phyloP scores from a whole-genome alignment of 305 asterid genomes.

The Rubia occidens region DNA sequence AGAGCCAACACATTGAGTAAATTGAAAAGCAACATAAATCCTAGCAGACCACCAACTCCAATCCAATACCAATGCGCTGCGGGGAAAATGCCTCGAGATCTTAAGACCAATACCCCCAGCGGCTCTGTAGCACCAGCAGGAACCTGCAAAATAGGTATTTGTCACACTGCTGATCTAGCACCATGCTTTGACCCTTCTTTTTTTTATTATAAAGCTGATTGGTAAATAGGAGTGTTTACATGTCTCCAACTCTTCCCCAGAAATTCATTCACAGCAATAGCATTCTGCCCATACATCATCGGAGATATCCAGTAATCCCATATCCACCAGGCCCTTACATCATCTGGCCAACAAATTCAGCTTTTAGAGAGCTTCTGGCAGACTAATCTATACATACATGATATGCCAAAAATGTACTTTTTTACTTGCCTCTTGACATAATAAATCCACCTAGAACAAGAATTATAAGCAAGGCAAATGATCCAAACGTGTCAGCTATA shows the following conservation, averaged over 20 bases:
- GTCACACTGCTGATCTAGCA: neutral
- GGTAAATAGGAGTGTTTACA: conserved; percentile 35
- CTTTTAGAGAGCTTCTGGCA: neutral
- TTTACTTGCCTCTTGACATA: conserved; percentile 74
- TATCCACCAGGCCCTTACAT: conserved; percentile 59
- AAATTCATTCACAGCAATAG: conserved; percentile 63
- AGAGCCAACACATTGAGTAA: conserved; percentile 49
- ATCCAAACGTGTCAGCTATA: conserved; percentile 82
- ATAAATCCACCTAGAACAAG: conserved; percentile 85
- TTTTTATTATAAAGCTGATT: conserved; percentile 1
- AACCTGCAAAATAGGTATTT: conserved; percentile 33
- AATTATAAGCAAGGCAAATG: conserved; percentile 56
- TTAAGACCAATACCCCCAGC: conserved; percentile 49
- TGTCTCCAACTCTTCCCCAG: conserved; percentile 90
- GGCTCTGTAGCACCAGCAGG: conserved; percentile 57
- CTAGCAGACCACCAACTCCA: conserved; percentile 63
- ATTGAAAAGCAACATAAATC: conserved; percentile 61
- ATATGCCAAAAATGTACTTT: neutral
- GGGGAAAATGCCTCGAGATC: conserved; percentile 55
- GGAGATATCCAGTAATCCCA: conserved; percentile 81
- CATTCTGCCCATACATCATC: conserved; percentile 64
- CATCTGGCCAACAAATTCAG: conserved; percentile 28
- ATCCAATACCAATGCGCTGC: conserved; percentile 94
- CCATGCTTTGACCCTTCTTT: neutral
- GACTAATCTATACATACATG: neutral